Conservation (phyloP, 306 rosid species). For the Gastrolobium bilobum region DNA sequence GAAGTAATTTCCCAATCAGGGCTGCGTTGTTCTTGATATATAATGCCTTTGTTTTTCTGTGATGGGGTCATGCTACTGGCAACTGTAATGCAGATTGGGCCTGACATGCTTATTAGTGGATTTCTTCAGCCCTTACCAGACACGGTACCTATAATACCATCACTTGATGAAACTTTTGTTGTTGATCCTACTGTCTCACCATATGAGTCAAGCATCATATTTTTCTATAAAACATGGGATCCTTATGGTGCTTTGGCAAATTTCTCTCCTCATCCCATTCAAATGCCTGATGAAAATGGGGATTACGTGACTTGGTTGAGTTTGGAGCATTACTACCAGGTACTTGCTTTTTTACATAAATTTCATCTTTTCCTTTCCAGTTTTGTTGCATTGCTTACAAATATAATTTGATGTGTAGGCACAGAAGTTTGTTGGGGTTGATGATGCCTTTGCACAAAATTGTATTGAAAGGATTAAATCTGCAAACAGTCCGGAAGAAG, state of each 20-base stretch:
- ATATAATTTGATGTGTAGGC: slow-evolving; percentile 59
- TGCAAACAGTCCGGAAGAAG: slow-evolving; percentile 91
- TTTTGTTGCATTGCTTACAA: slow-evolving; percentile 21
- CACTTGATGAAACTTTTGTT: slow-evolving; percentile 78
- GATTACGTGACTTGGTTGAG: slow-evolving; percentile 75
- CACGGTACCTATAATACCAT: slow-evolving; percentile 78
- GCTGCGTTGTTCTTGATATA: slow-evolving; percentile 33
- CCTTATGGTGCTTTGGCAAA: slow-evolving; percentile 88
- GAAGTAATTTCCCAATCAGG: slow-evolving; percentile 21
- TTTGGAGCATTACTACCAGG: slow-evolving; percentile 98
- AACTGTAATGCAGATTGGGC: slow-evolving; percentile 76
- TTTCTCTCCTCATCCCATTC: slow-evolving; percentile 91
- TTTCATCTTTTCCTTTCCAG: slow-evolving; percentile 28
- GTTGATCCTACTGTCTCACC: slow-evolving; percentile 84
- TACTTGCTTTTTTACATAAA: slow-evolving; percentile 46
- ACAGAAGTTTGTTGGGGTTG: slow-evolving; percentile 75
- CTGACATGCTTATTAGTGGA: slow-evolving; percentile 92
- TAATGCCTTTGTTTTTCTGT: slow-evolving; percentile 34
- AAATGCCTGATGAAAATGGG: slow-evolving; percentile 74
- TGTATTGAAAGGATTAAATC: slow-evolving; percentile 78
- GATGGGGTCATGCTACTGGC: slow-evolving; percentile 25
- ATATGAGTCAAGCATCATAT: slow-evolving; percentile 79
- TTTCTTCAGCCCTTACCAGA: slow-evolving; percentile 90
- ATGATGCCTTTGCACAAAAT: slow-evolving; percentile 70
- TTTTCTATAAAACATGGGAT: slow-evolving; percentile 94